Base-by-base conservation (phyloP, 495 filamentous ascomycete species). In the Trichoderma orchidacearum region DNA sequence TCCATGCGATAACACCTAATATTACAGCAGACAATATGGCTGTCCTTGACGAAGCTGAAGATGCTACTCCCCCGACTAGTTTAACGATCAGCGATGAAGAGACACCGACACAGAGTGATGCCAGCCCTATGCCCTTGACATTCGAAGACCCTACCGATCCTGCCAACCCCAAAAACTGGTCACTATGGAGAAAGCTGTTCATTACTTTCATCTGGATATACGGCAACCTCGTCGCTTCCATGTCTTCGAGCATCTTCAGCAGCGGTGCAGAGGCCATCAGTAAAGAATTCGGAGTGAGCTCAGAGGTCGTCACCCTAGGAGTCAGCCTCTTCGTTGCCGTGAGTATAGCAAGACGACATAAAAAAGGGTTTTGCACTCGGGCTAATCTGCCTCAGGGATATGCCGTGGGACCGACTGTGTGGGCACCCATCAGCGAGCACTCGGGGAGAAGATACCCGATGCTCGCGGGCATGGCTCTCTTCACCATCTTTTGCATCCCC, bases 211-310 rank as follows among this genome's bases (percentile, higher is more conserved):
- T 80, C 23, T 70, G 81, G 64, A 74, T 75, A 11, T 62, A 64
- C 1, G 72, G 85, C 70, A 83, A 79, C 3, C 72, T 84, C 66
- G 72, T 83, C 51, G 82, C 82, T 11, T 85, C 85, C 50, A 67
- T 78, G 1, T 30, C 51, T 7, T 77, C 71, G 55, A 78, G 72
- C 64, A 75, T 84, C 30, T 84, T 84, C 65, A 72, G 75, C 13
- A 72, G 77, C 2, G 79, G 78, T 8, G 72, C 73, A 6, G 41
- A 52, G 11, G 64, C 66, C 15, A 79, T 79, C 2, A 67, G 73
- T 9, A 56, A 70, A 31, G 63, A 74, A 21, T 83, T 79, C 53
- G 51, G 67, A 11, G 72, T 83, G 18, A 67, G 68, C 2, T 61
- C 60, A 1, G 76, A 78, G 56, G 77, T 79, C 31, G 75, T 68